These are phyloP conservation scores for Spergularia azorica DNA, from an alignment of 179 eudicot genomes.

Conservation along the genomic window DNA sequence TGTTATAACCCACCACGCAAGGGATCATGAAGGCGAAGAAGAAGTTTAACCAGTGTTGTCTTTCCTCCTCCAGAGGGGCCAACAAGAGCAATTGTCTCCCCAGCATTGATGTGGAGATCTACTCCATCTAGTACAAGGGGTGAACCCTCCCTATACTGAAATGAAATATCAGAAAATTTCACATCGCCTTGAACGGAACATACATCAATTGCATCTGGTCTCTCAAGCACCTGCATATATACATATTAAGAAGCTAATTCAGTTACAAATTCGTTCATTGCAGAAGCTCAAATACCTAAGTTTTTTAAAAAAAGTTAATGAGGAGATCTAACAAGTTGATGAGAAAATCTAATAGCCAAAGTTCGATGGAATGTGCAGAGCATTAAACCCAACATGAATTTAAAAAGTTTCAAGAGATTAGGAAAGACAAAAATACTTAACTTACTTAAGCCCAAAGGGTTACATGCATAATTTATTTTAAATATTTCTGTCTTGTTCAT, in stretches of 20 bases:
- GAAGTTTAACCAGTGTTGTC: constrained; percentile 85
- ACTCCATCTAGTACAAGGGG: constrained; percentile 69
- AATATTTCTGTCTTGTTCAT: too few relatives aligned
- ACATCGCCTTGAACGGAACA: constrained; percentile 68
- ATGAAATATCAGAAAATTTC: constrained; percentile 58
- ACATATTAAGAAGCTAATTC: constrained; percentile 23
- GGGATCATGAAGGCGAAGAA: constrained; percentile 97
- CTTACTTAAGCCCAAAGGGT: neutral
- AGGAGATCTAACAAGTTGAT: neutral
- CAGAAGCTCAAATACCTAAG: neutral
- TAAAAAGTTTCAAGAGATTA: neutral
- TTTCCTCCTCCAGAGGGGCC: constrained; percentile 99
- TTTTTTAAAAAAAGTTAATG: neutral
- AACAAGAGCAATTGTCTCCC: constrained; percentile 90
- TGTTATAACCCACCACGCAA: constrained; percentile 51
- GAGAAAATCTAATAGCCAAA: neutral
- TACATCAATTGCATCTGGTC: constrained; percentile 64
- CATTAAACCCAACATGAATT: neutral
- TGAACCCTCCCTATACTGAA: constrained; percentile 58
- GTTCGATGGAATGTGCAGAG: neutral
- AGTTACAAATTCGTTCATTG: neutral
- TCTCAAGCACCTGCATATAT: constrained; percentile 56
- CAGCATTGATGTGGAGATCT: constrained; percentile 75
- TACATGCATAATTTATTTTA: neutral
- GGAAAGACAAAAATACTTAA: neutral